Percentiles rank a stretch among this genome's conserved stretches.
These are phyloP conservation scores for Leccinum longicurvipes DNA, from an alignment of 768 basidiomycete genomes.

Conservation along the genomic window DNA sequence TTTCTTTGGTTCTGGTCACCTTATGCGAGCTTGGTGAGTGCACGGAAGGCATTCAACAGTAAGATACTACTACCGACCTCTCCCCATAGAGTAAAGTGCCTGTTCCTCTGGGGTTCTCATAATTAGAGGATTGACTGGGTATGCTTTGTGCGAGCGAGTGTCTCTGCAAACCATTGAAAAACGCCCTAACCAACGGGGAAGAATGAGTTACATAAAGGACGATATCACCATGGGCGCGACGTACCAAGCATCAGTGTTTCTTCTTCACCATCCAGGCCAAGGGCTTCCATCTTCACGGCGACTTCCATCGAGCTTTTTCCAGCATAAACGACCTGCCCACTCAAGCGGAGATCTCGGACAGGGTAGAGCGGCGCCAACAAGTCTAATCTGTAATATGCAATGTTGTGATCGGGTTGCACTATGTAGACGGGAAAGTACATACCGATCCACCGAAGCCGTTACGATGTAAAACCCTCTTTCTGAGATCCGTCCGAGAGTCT, in stretches of 20 bases:
- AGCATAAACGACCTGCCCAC: constrained; percentile 79
- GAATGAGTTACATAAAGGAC: neutral
- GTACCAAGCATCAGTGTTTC: constrained; percentile 61
- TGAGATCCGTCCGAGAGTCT: constrained; percentile 50
- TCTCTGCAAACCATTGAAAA: constrained; percentile 89
- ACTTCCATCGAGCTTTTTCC: constrained; percentile 81
- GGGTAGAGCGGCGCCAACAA: constrained; percentile 61
- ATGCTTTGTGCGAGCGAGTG: constrained; percentile 59
- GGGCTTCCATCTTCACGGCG: constrained; percentile 78
- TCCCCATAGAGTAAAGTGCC: constrained; percentile 60
- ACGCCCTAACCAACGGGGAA: constrained; percentile 51
- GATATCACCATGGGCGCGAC: constrained; percentile 23
- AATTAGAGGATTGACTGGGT: constrained; percentile 59
- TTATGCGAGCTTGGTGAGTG: constrained; percentile 21
- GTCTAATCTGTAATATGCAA: constrained; percentile 47
- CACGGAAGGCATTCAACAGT: neutral
- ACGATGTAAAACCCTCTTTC: constrained; percentile 77
- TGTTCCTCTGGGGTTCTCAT: constrained; percentile 62
- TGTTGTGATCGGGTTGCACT: neutral
- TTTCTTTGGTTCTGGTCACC: constrained; percentile 62
- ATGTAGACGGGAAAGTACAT: neutral
- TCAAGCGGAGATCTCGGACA: constrained; percentile 64
- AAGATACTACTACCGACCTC: constrained; percentile 42
- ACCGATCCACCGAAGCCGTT: constrained; percentile 81
- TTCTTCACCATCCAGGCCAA: constrained; percentile 44